Base-by-base conservation (phyloP, 1,284 basidiomycete genomes). In the Sporisorium scitamineum region DNA sequence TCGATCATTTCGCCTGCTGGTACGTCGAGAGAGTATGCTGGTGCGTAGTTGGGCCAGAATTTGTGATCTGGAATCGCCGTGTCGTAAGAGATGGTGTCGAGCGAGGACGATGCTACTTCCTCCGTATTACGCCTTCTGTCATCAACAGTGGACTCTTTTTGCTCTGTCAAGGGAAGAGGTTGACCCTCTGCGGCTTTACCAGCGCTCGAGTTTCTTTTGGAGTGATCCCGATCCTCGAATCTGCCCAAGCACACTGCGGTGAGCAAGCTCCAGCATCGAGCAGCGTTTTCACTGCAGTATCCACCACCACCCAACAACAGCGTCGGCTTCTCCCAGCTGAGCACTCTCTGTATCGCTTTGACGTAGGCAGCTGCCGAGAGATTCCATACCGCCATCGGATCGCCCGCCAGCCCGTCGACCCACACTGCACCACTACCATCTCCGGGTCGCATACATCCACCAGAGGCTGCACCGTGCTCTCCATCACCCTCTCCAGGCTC, bases 341-440 rank as follows among this genome's bases (percentile, higher is more conserved):
- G n/a, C 29, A 76, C 56, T 5, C 50, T 44, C 42, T 57, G 58
- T 3, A 78, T 54, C 22, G 72, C 69, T 1, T 37, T n/a, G 1
- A 77, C 48, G 32, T 70, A 66, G 0, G 61, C 65, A 13, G 88
- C 88, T 0, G 94, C 85, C 1, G 89, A 88, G 90, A 94, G 92
- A 79, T 94, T 95, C 86, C 92, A 94, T 42, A 84, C 85, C 0
- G 54, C 56, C 67, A 70, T 61, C 79, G 92, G 91, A 85, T 97
- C 95, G 0, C 91, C 93, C 0, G 93, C 91, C 1, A 97, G 88
- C 0, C 91, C 94, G 73, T 97, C 95, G 0, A 90, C 90, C 95
- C 95, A 64, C 94, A 93, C 82, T 97, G 94, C 0, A 97, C 83
- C 0, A 96, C 89, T 3, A 94, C 85, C 76, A 90, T 93, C 74